These are phyloP conservation scores for Botrytis elliptica DNA, from an alignment of 2,329 filamentous ascomycete genomes.

Conservation along the genomic window DNA sequence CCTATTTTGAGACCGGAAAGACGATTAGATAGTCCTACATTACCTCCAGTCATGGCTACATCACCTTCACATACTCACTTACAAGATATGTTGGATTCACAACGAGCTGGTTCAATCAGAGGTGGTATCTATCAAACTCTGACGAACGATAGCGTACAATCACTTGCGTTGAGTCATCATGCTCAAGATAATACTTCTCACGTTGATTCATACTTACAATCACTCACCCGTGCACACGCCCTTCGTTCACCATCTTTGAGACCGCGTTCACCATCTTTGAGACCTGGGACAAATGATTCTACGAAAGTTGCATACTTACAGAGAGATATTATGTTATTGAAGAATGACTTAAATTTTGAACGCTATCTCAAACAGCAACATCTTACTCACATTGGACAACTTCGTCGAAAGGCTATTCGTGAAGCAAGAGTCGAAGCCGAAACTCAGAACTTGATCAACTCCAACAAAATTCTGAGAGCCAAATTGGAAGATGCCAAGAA, in stretches of 20 bases:
- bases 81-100: conserved; percentile 60
- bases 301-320: conserved; percentile 57
- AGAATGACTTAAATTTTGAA: conserved; percentile 81
- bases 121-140: conserved; percentile 55
- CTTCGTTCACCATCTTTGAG: conserved; percentile 35
- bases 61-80: conserved; percentile 55
- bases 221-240: conserved; percentile 30
- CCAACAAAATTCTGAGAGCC: conserved; percentile 69
- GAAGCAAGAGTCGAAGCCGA: conserved; percentile 79
- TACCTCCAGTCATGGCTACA: conserved; percentile 50
- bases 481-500: conserved; percentile 73
- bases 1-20: conserved; percentile 29
- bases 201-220: conserved; percentile 35
- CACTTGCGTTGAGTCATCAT: conserved; percentile 39
- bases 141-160: conserved; percentile 55
- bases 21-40: conserved; percentile 59
- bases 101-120: conserved; percentile 52
- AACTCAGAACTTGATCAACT: conserved; percentile 76
- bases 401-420: conserved; percentile 71
- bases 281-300: conserved; percentile 36
- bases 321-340: conserved; percentile 70
- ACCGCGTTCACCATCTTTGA: conserved; percentile 35
- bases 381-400: conserved; percentile 74
- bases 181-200: conserved; percentile 30
- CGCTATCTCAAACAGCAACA: conserved; percentile 82